Conservation (phyloP, 176 grass and related monocot genomes). For the maize (Zea mays) region Zm-B73-REFERENCE-NAM-5.0 NC_050105.1:18756001-18756500, state of each 20-base stretch:
- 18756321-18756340: background rate
- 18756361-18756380: constrained; percentile 44
- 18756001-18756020: background rate
- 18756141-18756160: constrained; percentile 10
- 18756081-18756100: background rate
- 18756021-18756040: constrained; percentile 21
- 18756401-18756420: constrained; percentile 92
- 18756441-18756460: constrained; percentile 98
- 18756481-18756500: constrained; percentile 11
- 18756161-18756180: background rate
- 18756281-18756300: background rate
- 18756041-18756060: background rate
- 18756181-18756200: constrained; percentile 2
- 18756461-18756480: constrained; percentile 66
- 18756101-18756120: background rate
- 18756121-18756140: constrained; percentile 22
- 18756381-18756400: constrained; percentile 81
- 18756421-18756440: constrained; percentile 69
- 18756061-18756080: constrained; percentile 4
- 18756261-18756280: constrained; percentile 1
- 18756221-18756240: constrained; percentile 32
- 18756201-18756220: constrained; percentile 2
- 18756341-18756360: background rate
- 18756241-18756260: constrained; percentile 6
- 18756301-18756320: constrained; percentile 13